A percentile compares a stretch with the other conserved stretches of the same genome.
Evolutionary conservation across 2,329 filamentous ascomycete species (phyloP).

Genomic region (Hypocreales sp.): DNA sequence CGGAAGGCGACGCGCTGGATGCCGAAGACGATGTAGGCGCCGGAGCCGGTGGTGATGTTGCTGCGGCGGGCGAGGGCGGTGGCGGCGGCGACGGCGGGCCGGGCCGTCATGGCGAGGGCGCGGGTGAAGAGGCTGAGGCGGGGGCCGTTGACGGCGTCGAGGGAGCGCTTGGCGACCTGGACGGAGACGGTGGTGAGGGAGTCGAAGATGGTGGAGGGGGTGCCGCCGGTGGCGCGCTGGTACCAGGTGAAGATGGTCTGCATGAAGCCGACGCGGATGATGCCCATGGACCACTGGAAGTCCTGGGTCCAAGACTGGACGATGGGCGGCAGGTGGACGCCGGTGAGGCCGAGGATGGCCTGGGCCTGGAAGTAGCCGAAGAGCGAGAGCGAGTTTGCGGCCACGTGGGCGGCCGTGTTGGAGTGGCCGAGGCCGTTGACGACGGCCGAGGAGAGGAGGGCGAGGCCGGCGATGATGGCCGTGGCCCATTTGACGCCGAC

Average conservation of each 20-base stretch:
- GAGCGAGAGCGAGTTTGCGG: constrained; percentile 83
- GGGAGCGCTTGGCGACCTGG: constrained; percentile 55
- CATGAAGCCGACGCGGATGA: constrained; percentile 76
- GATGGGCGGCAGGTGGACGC: constrained; percentile 70
- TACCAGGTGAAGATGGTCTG: constrained; percentile 91
- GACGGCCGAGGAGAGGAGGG: constrained; percentile 70
- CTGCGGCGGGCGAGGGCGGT: constrained; percentile 34
- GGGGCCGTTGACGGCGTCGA: constrained; percentile 18
- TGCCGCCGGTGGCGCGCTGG: constrained; percentile 81
- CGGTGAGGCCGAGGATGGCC: constrained; percentile 76
- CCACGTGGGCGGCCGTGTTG: constrained; percentile 88
- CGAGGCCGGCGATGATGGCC: constrained; percentile 73
- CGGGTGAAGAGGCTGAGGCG: constrained; percentile 36
- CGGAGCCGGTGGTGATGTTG: constrained; percentile 36
- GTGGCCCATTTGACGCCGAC: constrained; percentile 80
- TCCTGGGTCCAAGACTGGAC: constrained; percentile 92
- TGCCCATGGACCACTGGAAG: constrained; percentile 97
- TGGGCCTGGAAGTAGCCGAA: constrained; percentile 92
- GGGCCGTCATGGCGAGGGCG: constrained; percentile 34
- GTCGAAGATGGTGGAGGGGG: constrained; percentile 63
- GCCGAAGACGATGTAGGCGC: constrained; percentile 53
- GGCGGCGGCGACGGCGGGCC: constrained; percentile 17
- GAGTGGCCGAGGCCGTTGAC: constrained; percentile 83
- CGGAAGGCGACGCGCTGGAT: constrained; percentile 76
- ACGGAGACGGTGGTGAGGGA: constrained; percentile 62